Evolutionary conservation across 345 rosid genomes (phyloP), one percentile per base, ranked within the genome.

Genomic region (Ceriops zippeliana): DNA sequence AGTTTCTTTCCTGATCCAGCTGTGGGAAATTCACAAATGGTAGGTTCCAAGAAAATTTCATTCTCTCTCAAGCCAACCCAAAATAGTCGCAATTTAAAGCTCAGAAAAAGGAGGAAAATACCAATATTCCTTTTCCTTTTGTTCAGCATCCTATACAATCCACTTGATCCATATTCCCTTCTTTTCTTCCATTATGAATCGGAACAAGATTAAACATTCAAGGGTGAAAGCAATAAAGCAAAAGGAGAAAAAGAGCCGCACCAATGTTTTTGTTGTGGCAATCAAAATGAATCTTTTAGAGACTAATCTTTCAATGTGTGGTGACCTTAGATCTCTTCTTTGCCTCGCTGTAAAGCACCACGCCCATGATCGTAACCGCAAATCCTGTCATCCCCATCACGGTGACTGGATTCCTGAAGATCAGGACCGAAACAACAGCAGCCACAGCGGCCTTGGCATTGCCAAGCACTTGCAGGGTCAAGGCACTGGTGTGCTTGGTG

Each of bases 391-490:
- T 75, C 27, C 99, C 99, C 98, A 95, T 95, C 61, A 81, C 84
- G 0, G 93, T 90, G 73, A 95, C 99, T 63, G 99, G 99, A 79
- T 91, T 95, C 83, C 90, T 84, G 70, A 95, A 95, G 63, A 91
- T 90, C 80, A 95, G 63, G 52, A 95, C 92, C 20, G 99, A 95
- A 20, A 95, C 96, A 24, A 88, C 91, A 5, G 99, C 99, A 0
- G 99, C 99, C 77, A 89, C 84, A 0, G 98, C 99, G 0, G 99
- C 99, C 81, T 95, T 95, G n/a, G 96, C 98, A 74, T 95, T 95
- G 21, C 99, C 99, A n/a, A 91, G 76, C 67, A 95, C 99, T 82
- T 95, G 99, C 73, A 95, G 72, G 53, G 99, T 95, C 71, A 95
- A 81, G 9, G 99, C 99, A 74, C 99, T 91, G 2, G 99, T 95